These are phyloP conservation scores for Begonia peltatifolia DNA, from an alignment of 306 rosid genomes.

Conservation along the genomic window DNA sequence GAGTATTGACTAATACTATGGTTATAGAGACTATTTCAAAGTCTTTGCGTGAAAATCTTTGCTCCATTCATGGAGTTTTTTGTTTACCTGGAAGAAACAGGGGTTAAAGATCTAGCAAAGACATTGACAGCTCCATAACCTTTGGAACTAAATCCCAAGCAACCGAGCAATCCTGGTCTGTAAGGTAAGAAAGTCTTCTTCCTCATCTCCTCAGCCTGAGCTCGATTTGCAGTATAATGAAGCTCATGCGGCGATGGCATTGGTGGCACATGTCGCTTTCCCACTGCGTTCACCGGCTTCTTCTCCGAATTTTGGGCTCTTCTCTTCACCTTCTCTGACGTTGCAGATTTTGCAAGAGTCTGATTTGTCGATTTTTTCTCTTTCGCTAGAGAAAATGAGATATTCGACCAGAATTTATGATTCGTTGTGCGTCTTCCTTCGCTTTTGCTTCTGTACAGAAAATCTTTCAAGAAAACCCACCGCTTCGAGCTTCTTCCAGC, in stretches of 20 bases:
- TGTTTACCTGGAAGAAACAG: constrained; percentile 79
- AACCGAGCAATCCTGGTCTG: constrained; percentile 78
- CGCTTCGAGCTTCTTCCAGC: constrained; percentile 86
- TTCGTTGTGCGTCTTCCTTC: constrained; percentile 88
- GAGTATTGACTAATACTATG: no score
- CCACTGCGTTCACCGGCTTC: constrained; percentile 52
- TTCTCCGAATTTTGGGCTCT: constrained; percentile 20
- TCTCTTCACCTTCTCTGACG: constrained; percentile 19
- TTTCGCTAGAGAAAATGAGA: constrained; percentile 51
- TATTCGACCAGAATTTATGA: constrained; percentile 71
- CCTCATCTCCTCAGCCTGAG: constrained; percentile 84
- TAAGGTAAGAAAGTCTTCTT: constrained; percentile 93
- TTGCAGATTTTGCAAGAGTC: not conserved
- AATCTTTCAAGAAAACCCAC: constrained; percentile 79
- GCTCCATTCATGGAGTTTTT: not conserved
- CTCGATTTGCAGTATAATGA: constrained; percentile 80
- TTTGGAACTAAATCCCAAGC: constrained; percentile 89
- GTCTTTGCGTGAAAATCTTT: no score
- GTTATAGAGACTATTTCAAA: no score
- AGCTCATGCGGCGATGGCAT: constrained; percentile 86
- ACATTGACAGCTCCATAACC: constrained; percentile 97
- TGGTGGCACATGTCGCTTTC: constrained; percentile 58
- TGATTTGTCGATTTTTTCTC: constrained; percentile 43
- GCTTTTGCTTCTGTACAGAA: constrained; percentile 81
- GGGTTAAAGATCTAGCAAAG: constrained; percentile 85